phyloP scores from a whole-genome alignment of 352 stramenopile genomes.

The Blastocystis sp. region DNA sequence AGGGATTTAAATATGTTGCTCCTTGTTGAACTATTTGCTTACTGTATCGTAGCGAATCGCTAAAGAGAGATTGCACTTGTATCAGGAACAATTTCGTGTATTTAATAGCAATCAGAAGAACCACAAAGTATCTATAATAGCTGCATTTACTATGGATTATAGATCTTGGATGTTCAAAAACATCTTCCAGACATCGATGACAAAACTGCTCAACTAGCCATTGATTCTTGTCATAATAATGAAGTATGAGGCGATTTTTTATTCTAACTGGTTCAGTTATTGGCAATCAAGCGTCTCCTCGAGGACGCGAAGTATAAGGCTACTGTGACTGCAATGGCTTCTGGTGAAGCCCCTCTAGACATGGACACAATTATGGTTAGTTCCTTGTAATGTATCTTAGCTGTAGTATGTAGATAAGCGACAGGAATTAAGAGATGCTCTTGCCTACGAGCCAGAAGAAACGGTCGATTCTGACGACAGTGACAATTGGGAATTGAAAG shows the following conservation, averaged over 20 bases:
- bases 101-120: conserved; percentile 43
- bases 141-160: neutral
- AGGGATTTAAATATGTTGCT: neutral
- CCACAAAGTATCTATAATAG: neutral
- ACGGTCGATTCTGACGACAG: neutral
- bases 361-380: conserved; percentile 30
- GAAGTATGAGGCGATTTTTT: neutral
- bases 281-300: conserved; percentile 48
- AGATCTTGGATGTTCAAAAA: conserved; percentile 10
- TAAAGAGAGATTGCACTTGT: neutral
- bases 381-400: neutral
- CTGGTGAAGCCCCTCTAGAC: neutral
- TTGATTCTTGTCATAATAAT: conserved; percentile 49
- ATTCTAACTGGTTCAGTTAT: neutral
- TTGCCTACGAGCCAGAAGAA: neutral
- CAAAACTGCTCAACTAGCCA: conserved; percentile 10
- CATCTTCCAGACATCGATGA: conserved; percentile 3
- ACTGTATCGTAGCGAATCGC: conserved; percentile 5
- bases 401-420: conserved; percentile 12
- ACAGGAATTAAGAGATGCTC: conserved; percentile 5
- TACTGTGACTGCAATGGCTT: conserved; percentile 9
- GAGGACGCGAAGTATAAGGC: conserved; percentile 15
- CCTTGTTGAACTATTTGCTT: neutral
- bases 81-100: conserved; percentile 14
- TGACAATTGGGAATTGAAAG: conserved; percentile 17